Base-by-base conservation (phyloP, 306 rosid species). In the Prunus campanulata region DNA sequence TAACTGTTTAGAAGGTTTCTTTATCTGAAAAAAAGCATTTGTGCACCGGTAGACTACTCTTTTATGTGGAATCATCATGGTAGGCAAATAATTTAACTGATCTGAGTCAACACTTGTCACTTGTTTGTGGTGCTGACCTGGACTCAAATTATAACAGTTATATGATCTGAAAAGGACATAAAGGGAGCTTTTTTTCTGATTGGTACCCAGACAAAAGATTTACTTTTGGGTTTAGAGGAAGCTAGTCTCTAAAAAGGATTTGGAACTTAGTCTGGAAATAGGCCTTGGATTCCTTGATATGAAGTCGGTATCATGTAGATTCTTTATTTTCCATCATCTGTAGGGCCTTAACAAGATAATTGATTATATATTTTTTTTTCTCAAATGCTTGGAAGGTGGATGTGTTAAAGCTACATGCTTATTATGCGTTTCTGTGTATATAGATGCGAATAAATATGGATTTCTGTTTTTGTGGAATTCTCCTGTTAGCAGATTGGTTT, bases 401-500 rank as follows among this genome's bases (percentile, higher is more conserved):
- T 67, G 35, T 24, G 66, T 32, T 30, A 51, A 24, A 25, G 25
- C 50, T 64, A 19, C 47, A 42, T 55, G 61, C 39, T 15, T n/a
- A 30, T 20, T 20, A 11, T 32, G 20, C 10, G 11, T 74, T 66
- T 20, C 51, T 18, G n/a, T 20, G 32, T 71, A 44, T 47, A 20
- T 6, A 18, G 61, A 63, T 32, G 55, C 71, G 11, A 29, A 20
- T 49, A 66, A 70, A 72, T 65, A 59, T 74, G 75, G 49, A n/a
- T 71, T 81, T 82, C 24, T 55, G n/a, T 74, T 42, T 67, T 49
- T 47, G 20, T 64, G 74, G 48, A 64, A 30, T 77, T 68, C 55
- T 62, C 51, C 18, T 60, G 72, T 50, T 86, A 64, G 76, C 90
- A 96, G 99, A 92, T 87, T 96, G 99, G 99, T 96, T 96, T 86